Conservation (phyloP, 2,329 filamentous ascomycete genomes). For the Thielaviopsis punctulata region DNA sequence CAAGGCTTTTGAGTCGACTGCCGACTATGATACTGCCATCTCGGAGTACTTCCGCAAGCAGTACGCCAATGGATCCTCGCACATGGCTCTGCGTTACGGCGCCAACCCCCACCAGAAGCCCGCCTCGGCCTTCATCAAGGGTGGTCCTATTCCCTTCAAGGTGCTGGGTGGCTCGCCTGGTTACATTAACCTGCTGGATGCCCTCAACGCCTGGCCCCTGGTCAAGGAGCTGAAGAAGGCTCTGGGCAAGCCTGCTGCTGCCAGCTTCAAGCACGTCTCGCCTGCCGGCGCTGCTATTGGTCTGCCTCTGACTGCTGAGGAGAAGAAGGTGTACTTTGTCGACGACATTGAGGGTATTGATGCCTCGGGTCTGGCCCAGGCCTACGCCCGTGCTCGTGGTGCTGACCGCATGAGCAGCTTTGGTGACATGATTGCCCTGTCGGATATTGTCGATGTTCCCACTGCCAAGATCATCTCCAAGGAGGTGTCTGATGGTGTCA, state of each 20-base stretch:
- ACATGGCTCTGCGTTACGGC: constrained; percentile 78
- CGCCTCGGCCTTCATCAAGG: constrained; percentile 62
- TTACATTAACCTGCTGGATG: constrained; percentile 94
- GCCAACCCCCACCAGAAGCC: constrained; percentile 98
- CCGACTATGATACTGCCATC: constrained; percentile 90
- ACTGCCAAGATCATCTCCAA: constrained; percentile 96
- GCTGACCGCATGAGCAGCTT: constrained; percentile 98
- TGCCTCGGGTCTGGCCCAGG: constrained; percentile 71
- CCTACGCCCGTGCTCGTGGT: constrained; percentile 86
- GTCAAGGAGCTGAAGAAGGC: constrained; percentile 91
- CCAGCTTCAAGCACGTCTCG: constrained; percentile 98
- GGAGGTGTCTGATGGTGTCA: constrained; percentile 93
- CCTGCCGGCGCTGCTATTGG: constrained; percentile 92
- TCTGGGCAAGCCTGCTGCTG: constrained; percentile 73
- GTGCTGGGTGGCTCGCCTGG: constrained; percentile 77
- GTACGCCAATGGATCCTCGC: constrained; percentile 71
- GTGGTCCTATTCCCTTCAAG: constrained; percentile 77
- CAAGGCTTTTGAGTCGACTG: constrained; percentile 97
- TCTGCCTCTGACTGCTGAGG: constrained; percentile 65
- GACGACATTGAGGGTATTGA: constrained; percentile 86
- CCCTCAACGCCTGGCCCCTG: constrained; percentile 88
- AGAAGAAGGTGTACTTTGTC: constrained; percentile 97
- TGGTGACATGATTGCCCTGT: constrained; percentile 87
- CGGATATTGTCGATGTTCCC: constrained; percentile 73
- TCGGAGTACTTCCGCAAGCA: constrained; percentile 95